Conservation (phyloP, 768 basidiomycete genomes). For the Suillus subalutaceus region DNA sequence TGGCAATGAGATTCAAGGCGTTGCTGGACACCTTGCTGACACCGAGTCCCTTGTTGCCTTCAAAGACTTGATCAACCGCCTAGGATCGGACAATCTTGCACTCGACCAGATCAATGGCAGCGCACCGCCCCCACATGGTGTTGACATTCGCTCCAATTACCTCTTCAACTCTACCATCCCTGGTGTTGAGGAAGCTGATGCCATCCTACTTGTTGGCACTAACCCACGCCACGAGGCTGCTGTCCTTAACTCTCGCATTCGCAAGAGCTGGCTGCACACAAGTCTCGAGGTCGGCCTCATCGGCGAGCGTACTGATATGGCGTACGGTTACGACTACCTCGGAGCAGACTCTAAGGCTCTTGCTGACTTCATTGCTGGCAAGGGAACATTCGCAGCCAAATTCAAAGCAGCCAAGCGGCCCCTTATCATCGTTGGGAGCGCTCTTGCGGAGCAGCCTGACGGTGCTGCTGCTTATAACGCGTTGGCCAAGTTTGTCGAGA, state of each 20-base stretch:
- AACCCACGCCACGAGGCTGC: slow-evolving; percentile 98
- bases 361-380: slow-evolving; percentile 75
- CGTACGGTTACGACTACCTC: slow-evolving; percentile 92
- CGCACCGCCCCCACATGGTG: slow-evolving; percentile 71
- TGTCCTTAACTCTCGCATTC: slow-evolving; percentile 94
- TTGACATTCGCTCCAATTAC: slow-evolving; percentile 95
- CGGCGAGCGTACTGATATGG: slow-evolving; percentile 88
- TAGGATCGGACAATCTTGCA: slow-evolving; percentile 93
- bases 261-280: slow-evolving; percentile 91
- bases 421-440: slow-evolving; percentile 90
- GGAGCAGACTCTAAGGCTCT: slow-evolving; percentile 78
- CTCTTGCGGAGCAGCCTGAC: slow-evolving; percentile 82
- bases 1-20: slow-evolving; percentile 91
- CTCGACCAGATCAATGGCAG: slow-evolving; percentile 75
- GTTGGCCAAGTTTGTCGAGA: slow-evolving; percentile 78
- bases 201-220: slow-evolving; percentile 90
- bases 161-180: slow-evolving; percentile 94
- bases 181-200: slow-evolving; percentile 89
- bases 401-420: slow-evolving; percentile 91
- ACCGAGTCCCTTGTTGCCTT: slow-evolving; percentile 91
- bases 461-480: slow-evolving; percentile 76
- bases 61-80: slow-evolving; percentile 89
- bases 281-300: slow-evolving; percentile 86
- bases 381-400: slow-evolving; percentile 78
- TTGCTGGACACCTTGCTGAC: slow-evolving; percentile 92